Base-by-base conservation (phyloP, 2,329 filamentous ascomycete genomes). In the Amphichorda felina region DNA sequence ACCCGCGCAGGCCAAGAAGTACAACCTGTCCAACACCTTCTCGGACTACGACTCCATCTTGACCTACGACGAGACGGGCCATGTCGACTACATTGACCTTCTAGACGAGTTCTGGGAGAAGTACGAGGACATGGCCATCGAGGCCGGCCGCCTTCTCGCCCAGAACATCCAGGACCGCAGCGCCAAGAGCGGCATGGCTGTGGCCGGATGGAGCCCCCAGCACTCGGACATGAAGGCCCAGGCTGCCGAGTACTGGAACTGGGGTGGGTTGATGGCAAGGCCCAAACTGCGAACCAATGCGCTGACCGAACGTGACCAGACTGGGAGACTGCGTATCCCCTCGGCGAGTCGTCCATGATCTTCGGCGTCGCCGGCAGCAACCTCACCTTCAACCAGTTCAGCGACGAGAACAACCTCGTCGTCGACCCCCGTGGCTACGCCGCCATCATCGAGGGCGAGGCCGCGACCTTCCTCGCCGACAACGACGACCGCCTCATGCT, bases 351-450 rank as follows among this genome's bases (percentile, higher is more conserved):
- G 15, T 70, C 68, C 1, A 57, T 72, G 18, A 54, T 72, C 14
- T 79, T 71, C 39, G 71, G 70, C 1, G 57, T 66, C 11, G 64
- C 70, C 1, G 67, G 61, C 2, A 64, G 71, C 30, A 82, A 82
- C 45, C 55, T 74, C 8, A 77, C 74, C 0, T 79, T 75, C 44
- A 68, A 75, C 40, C 68, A 76, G 39, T 81, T 67, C 51, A 67
- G 66, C n/a, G 65, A 75, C 13, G 65, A 66, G 14, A 79, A 77
- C 49, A 73, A 78, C 41, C 68, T 73, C 21, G 74, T 78, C 28
- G 55, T 63, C 22, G 78, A 82, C 40, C 66, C 67, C 30, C 66
- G 76, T 1, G 78, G 78, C 3, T 80, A 72, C 53, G 75, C 68
- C 39, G 47, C 63, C 11, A 71, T 76, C 42, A 62, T 81, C 17